A percentile compares a stretch with the other conserved stretches of the same genome.
Conservation (phyloP, 73 alveolate species). For the Tetrahymena malaccensis region DNA sequence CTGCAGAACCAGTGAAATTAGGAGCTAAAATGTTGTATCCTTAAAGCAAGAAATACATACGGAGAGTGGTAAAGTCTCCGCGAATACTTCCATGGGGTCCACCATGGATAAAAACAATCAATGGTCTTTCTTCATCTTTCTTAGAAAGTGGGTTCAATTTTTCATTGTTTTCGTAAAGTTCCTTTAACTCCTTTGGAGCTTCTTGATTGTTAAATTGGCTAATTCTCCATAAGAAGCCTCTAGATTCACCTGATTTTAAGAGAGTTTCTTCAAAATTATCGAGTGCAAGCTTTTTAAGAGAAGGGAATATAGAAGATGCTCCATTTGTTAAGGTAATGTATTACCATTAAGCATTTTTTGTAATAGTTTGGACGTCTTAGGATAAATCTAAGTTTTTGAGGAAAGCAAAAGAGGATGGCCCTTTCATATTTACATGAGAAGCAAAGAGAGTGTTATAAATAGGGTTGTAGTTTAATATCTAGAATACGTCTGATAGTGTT, state of each 20-base stretch:
- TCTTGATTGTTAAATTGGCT: not conserved
- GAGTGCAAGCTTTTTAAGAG: not conserved
- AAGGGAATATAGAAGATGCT: not conserved
- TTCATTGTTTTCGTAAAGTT: not conserved
- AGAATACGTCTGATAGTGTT: not conserved
- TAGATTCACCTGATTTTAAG: constrained; percentile 1
- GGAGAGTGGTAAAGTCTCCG: constrained; percentile 4
- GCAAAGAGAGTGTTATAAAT: not conserved
- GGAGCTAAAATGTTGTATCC: constrained; percentile 27
- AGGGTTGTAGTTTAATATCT: not conserved
- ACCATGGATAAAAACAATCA: constrained; percentile 24
- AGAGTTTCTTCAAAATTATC: constrained; percentile 4
- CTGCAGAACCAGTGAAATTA: constrained; percentile 23
- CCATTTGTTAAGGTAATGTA: not conserved
- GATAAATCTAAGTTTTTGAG: not conserved
- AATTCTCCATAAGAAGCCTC: constrained; percentile 22
- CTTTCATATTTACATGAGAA: not conserved
- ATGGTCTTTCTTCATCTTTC: constrained; percentile 18
- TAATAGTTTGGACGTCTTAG: not conserved
- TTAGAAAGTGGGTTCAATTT: constrained; percentile 2
- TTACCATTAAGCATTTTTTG: not conserved
- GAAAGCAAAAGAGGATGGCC: not conserved
- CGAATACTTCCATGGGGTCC: constrained; percentile 31
- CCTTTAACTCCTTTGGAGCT: not conserved
- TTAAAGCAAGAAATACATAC: constrained; percentile 11